These are phyloP conservation scores for Tripterygium wilfordii DNA, from an alignment of 177 flowering plant species.

Conservation along the genomic window DNA sequence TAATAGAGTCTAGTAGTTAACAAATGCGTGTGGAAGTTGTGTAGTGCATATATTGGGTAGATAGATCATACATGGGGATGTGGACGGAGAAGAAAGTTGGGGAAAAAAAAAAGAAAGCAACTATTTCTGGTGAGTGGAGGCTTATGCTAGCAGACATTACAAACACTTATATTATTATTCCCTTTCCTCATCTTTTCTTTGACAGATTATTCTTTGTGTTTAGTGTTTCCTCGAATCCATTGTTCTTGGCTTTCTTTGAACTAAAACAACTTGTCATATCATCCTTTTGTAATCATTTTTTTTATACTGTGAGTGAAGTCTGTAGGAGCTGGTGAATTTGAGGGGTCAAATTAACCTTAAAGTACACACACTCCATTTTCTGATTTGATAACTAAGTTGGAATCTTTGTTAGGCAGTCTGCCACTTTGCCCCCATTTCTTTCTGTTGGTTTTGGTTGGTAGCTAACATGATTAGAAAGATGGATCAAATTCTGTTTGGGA, in stretches of 20 bases:
- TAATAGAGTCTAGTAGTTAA: conserved; percentile 10
- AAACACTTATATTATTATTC: conserved; percentile 40
- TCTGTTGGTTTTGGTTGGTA: conserved; percentile 19
- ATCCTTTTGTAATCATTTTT: too few relatives aligned
- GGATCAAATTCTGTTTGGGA: conserved; percentile 9
- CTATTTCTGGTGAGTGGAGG: too few relatives aligned
- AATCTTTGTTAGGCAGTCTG: conserved; percentile 12
- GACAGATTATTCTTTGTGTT: conserved; percentile 21
- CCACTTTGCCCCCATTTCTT: conserved; percentile 16
- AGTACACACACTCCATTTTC: too few relatives aligned
- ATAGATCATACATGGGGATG: too few relatives aligned
- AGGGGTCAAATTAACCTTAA: too few relatives aligned
- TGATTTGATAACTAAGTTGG: conserved; percentile 18
- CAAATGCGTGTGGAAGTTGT: conserved; percentile 37
- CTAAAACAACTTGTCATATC: too few relatives aligned
- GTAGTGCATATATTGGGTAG: conserved; percentile 13
- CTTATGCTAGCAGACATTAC: conserved; percentile 37
- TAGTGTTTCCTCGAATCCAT: conserved; percentile 3
- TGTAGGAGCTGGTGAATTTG: too few relatives aligned
- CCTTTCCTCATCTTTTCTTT: conserved; percentile 22
- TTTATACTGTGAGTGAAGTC: too few relatives aligned
- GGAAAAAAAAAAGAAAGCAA: conserved; percentile 14
- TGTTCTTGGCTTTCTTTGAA: conserved; percentile 15
- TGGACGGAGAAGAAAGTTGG: conserved; percentile 17
- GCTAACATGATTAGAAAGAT: conserved; percentile 5